phyloP scores from a whole-genome alignment of 805 yeast genomes.

The Sugiyamaella floridensis region DNA sequence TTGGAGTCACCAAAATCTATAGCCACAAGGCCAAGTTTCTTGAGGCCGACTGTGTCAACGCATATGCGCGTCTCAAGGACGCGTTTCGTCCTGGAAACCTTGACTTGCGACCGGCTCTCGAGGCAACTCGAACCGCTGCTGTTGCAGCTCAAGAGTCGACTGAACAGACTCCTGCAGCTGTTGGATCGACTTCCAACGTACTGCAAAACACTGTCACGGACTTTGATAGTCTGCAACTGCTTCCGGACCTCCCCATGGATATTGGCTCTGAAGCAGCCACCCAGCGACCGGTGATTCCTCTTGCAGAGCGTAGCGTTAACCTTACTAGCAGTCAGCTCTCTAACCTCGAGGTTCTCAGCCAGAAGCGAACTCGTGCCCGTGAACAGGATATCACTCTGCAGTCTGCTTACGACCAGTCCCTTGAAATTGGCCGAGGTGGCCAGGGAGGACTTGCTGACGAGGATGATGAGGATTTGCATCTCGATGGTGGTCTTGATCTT shows the following conservation, averaged over 20 bases:
- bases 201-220: conserved; percentile 75
- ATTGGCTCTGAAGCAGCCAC: not conserved
- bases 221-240: conserved; percentile 49
- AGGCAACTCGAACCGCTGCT: conserved; percentile 23
- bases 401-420: conserved; percentile 42
- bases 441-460: conserved; percentile 19
- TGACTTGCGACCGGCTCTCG: conserved; percentile 35
- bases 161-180: conserved; percentile 42
- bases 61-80: conserved; percentile 61
- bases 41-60: conserved; percentile 76
- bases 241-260: conserved; percentile 49
- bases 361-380: not conserved
- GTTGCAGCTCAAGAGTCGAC: conserved; percentile 53
- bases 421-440: conserved; percentile 58
- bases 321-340: not conserved
- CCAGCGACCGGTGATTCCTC: not conserved
- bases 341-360: not conserved
- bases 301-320: not conserved
- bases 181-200: conserved; percentile 19
- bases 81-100: conserved; percentile 36
- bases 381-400: conserved; percentile 3
- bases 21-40: conserved; percentile 78
- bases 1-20: conserved; percentile 83
- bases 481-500: conserved; percentile 43
- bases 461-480: conserved; percentile 28